phyloP scores from a whole-genome alignment of 208 protist genomes.

The Acanthamoeba culbertsoni region DNA sequence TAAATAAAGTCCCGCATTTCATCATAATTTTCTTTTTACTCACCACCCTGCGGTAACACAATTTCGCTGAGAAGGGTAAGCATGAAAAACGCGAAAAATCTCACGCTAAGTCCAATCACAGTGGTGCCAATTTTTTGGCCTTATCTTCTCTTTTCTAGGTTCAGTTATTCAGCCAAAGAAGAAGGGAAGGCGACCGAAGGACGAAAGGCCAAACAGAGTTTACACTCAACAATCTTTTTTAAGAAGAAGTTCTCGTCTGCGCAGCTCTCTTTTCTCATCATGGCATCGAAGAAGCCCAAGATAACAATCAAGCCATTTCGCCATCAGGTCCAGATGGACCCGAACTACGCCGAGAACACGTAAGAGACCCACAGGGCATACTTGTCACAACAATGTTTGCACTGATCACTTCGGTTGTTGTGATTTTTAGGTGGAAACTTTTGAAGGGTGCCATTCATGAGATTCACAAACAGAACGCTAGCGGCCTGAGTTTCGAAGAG shows the following conservation, averaged over 20 bases:
- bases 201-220: not conserved
- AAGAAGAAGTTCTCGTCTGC: too few species aligned
- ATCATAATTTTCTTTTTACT: too few species aligned
- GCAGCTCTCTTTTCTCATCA: too few species aligned
- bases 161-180: too few species aligned
- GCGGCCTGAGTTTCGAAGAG: conserved; percentile 81
- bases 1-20: too few species aligned
- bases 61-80: not conserved
- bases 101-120: not conserved
- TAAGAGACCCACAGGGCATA: not conserved
- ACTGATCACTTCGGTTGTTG: not conserved
- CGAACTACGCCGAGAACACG: conserved; percentile 69
- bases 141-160: not conserved
- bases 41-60: too few species aligned
- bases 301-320: conserved; percentile 60
- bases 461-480: conserved; percentile 83
- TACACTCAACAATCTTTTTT: too few species aligned
- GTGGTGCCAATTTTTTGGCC: not conserved
- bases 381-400: not conserved
- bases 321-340: conserved; percentile 53
- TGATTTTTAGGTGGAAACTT: conserved; percentile 53
- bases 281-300: conserved; percentile 44
- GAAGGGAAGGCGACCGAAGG: not conserved
- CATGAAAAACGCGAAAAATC: not conserved
- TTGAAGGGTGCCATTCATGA: conserved; percentile 77